Base-by-base conservation (phyloP, 306 rosid genomes). In the Castanea sativa region DNA sequence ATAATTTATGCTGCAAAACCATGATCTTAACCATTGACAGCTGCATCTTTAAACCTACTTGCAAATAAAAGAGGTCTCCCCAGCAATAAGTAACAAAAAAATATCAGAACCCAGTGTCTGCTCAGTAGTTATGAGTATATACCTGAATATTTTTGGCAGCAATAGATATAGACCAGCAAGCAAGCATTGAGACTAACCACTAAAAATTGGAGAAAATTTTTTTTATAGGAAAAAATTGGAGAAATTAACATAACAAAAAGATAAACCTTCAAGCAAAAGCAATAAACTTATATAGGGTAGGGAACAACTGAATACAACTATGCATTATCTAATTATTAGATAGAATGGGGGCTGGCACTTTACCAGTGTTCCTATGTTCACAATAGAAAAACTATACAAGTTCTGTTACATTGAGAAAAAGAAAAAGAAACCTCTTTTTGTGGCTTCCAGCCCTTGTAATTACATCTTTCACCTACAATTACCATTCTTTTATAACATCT, bases 321-420 rank as follows among this genome's bases (percentile, higher is more conserved):
- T 11, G 51, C 73, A 70, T 55, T 38, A 61, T 15, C 59, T 33
- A 73, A 73, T 67, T 55, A 29, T 19, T 65, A 25, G 67, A 33
- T 14, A 73, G 35, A 49, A 58, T 33, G 14, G n/a, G 3, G 72
- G 41, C 75, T 49, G 58, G 70, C 73, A 35, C 73, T 30, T 57
- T 58, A 51, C 76, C 41, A 59, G 27, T 76, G 80, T 76, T 80
- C 79, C 77, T 49, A 43, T 76, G 71, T 52, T 79, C 56, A 79
- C 71, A 67, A 60, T 55, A 77, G 59, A 76, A 85, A 60, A 73
- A 78, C 82, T 83, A 69, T 75, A 86, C 87, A 87, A 74, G 78
- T 80, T 78, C 82, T 71, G 74, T 74, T 49, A 49, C 16, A 10
- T 49, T 3, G 69, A 57, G 63, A 63, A 77, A 86, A 67, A 70